phyloP scores from a whole-genome alignment of 2,329 filamentous ascomycete genomes.

The Alternaria solani region DNA sequence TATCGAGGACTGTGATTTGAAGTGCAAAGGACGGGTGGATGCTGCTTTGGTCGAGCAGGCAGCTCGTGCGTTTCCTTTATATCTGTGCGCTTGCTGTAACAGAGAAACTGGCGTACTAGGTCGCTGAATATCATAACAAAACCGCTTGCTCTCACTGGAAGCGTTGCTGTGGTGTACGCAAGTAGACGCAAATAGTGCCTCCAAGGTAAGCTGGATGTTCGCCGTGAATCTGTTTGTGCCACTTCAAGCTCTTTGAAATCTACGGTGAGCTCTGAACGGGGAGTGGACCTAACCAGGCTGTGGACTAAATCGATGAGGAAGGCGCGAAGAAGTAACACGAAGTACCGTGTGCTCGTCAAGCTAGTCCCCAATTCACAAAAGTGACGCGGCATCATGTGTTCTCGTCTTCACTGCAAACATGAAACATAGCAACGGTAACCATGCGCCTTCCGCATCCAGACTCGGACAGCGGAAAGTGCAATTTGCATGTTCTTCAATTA shows the following conservation, averaged over 20 bases:
- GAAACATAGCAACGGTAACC: background rate
- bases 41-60: slow-evolving; percentile 3
- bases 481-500: too few species aligned
- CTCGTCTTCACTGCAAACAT: background rate
- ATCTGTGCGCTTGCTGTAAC: slow-evolving; percentile 17
- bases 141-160: slow-evolving; percentile 6
- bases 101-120: slow-evolving; percentile 6
- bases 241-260: background rate
- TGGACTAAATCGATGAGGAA: background rate
- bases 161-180: slow-evolving; percentile 9
- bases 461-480: too few species aligned
- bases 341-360: background rate
- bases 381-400: slow-evolving; percentile 19
- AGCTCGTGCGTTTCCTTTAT: slow-evolving; percentile 18
- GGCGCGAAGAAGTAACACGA: slow-evolving; percentile 3
- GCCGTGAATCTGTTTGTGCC: slow-evolving; percentile 8
- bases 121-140: slow-evolving; percentile 11
- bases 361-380: slow-evolving; percentile 17
- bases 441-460: background rate
- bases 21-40: background rate
- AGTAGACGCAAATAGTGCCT: background rate
- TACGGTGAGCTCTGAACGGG: background rate
- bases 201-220: background rate
- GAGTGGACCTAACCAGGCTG: background rate
- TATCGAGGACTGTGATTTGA: background rate